Percentiles rank a stretch among this genome's conserved stretches.
Evolutionary conservation across 129 eudicot genomes (phyloP).

Genomic region (Kitagawia praeruptora): DNA sequence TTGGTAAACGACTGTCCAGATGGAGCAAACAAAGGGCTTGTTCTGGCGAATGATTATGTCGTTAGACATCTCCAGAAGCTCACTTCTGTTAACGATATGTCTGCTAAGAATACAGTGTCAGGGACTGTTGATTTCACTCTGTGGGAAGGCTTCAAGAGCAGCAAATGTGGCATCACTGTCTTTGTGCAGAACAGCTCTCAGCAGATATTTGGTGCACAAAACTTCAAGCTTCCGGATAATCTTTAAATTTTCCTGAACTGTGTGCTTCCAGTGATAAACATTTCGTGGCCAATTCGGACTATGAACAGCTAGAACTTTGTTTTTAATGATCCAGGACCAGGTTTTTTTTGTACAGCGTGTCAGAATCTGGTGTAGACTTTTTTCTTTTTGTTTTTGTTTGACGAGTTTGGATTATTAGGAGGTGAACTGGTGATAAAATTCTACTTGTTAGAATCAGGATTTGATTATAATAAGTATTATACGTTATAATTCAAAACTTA

Average conservation of each 20-base stretch:
- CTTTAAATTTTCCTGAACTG: not conserved
- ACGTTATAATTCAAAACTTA: not conserved
- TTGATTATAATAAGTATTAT: not conserved
- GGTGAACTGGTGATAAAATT: not conserved
- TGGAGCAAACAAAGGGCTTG: constrained; percentile 72
- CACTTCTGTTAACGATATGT: constrained; percentile 38
- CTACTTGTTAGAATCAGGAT: not conserved
- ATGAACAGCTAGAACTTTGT: not conserved
- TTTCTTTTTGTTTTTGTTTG: not conserved
- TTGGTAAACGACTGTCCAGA: constrained; percentile 56
- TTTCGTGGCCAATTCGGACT: not conserved
- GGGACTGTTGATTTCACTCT: constrained; percentile 53
- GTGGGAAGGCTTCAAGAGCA: constrained; percentile 62
- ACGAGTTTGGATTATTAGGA: not conserved
- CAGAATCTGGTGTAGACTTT: not conserved
- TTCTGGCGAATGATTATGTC: constrained; percentile 70
- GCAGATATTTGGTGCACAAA: constrained; percentile 39
- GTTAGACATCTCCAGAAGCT: constrained; percentile 73
- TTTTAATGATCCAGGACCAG: not conserved
- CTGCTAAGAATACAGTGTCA: constrained; percentile 52
- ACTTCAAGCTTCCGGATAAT: constrained; percentile 26
- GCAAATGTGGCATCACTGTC: constrained; percentile 61
- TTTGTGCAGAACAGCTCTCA: constrained; percentile 47
- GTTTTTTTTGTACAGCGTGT: not conserved
- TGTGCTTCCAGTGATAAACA: not conserved